Evolutionary conservation across 164 flowering plant species (phyloP).

Genomic region (Liriodendron chinense): DNA sequence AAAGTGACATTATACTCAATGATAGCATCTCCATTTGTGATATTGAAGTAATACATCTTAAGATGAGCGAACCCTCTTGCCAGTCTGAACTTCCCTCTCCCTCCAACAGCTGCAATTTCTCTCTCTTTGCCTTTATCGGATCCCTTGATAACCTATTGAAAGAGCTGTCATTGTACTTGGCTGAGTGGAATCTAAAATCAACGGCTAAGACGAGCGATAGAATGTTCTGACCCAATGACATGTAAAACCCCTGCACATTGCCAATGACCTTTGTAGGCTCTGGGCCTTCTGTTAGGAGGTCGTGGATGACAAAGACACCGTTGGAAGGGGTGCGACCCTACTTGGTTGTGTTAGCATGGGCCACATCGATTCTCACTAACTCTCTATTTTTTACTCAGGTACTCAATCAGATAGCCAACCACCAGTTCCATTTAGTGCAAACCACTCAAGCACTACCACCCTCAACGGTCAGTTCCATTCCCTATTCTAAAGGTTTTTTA

Average conservation of each 20-base stretch:
- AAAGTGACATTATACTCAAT: constrained; percentile 18
- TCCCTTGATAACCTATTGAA: constrained; percentile 22
- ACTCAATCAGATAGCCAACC: too few species aligned
- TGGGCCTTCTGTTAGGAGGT: constrained; percentile 35
- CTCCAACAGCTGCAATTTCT: constrained; percentile 36
- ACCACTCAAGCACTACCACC: neutral
- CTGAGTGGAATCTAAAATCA: constrained; percentile 15
- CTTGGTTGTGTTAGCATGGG: constrained; percentile 15
- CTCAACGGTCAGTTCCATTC: neutral
- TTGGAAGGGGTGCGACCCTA: constrained; percentile 23
- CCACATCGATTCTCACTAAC: constrained; percentile 15
- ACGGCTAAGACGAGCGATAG: constrained; percentile 27
- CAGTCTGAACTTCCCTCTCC: constrained; percentile 34
- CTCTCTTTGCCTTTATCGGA: constrained; percentile 1
- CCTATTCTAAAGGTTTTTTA: too few species aligned
- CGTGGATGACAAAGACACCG: constrained; percentile 25
- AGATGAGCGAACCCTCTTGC: constrained; percentile 34
- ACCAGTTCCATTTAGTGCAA: neutral
- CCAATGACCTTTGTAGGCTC: constrained; percentile 39
- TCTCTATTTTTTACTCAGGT: too few species aligned
- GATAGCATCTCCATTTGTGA: constrained; percentile 27
- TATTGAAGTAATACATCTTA: constrained; percentile 16
- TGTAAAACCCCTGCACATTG: constrained; percentile 41
- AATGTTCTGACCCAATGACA: constrained; percentile 21
- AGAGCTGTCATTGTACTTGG: constrained; percentile 25